Conservation (phyloP, 2,329 filamentous ascomycete species). For the Alternaria gansuensis region DNA sequence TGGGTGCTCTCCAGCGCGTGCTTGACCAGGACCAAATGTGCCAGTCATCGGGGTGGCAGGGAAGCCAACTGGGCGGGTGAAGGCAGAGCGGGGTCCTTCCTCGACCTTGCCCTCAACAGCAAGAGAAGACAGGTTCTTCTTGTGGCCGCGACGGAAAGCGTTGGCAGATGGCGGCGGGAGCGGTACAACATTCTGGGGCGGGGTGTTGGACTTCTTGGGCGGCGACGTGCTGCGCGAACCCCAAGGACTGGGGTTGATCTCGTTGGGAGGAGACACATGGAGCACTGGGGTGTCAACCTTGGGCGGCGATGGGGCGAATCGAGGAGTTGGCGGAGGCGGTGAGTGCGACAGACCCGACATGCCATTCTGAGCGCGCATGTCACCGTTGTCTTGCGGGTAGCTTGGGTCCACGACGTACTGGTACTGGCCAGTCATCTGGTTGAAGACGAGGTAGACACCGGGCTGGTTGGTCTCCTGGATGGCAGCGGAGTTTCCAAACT, state of each 20-base stretch:
- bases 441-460: constrained; percentile 83
- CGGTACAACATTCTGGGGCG: constrained; percentile 73
- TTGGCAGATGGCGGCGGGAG: constrained; percentile 88
- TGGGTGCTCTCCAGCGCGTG: constrained; percentile 92
- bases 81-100: constrained; percentile 76
- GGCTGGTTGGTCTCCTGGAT: constrained; percentile 73
- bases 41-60: constrained; percentile 82
- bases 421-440: constrained; percentile 85
- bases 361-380: constrained; percentile 28
- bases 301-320: constrained; percentile 50
- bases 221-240: constrained; percentile 70
- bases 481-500: constrained; percentile 72
- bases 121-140: constrained; percentile 80
- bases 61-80: constrained; percentile 65
- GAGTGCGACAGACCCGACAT: constrained; percentile 55
- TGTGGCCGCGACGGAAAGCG: constrained; percentile 91
- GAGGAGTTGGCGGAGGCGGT: constrained; percentile 58
- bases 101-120: constrained; percentile 66
- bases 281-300: constrained; percentile 65
- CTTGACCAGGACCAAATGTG: constrained; percentile 91
- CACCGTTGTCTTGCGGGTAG: constrained; percentile 56
- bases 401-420: constrained; percentile 79
- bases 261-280: constrained; percentile 81
- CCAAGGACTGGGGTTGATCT: constrained; percentile 61
- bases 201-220: constrained; percentile 71